phyloP scores from a whole-genome alignment of 2,329 filamentous ascomycete genomes.

The Ophiocordyceps camponoti-saundersi region DNA sequence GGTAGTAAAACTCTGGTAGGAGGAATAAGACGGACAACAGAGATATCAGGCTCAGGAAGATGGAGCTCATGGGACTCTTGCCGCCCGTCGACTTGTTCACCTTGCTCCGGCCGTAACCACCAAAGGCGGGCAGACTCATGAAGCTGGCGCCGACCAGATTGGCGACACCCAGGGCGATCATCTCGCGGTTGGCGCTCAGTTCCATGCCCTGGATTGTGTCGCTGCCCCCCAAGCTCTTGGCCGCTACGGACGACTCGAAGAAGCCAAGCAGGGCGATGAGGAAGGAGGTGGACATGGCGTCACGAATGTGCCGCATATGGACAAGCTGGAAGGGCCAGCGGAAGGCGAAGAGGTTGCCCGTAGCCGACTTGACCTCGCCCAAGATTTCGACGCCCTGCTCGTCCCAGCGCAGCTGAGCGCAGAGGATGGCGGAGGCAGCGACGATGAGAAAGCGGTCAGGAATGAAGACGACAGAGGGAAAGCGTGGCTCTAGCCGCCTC shows the following conservation, averaged over 20 bases:
- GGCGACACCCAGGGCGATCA: constrained; percentile 77
- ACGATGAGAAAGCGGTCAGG: constrained; percentile 88
- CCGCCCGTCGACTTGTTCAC: constrained; percentile 87
- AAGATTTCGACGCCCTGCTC: constrained; percentile 65
- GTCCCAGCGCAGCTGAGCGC: constrained; percentile 65
- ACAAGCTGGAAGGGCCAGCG: constrained; percentile 68
- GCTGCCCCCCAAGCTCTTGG: constrained; percentile 64
- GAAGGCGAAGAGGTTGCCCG: constrained; percentile 59
- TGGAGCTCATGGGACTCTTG: constrained; percentile 82
- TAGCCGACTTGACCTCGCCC: constrained; percentile 59
- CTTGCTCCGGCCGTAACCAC: constrained; percentile 90
- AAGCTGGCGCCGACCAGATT: constrained; percentile 89
- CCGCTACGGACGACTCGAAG: constrained; percentile 92
- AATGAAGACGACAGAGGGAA: constrained; percentile 68
- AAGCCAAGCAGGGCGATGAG: constrained; percentile 92
- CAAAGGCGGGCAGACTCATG: constrained; percentile 84
- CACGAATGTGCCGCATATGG: constrained; percentile 67
- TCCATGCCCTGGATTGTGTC: constrained; percentile 63
- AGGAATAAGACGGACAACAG: constrained; percentile 67
- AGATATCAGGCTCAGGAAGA: constrained; percentile 71
- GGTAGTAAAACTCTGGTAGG: constrained; percentile 82
- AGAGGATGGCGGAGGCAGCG: constrained; percentile 63
- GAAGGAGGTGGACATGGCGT: constrained; percentile 80
- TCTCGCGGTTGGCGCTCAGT: constrained; percentile 79
- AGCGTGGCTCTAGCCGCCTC: constrained; percentile 59